Base-by-base conservation (phyloP, 192 early-diverging fungal genomes). In the Glomus cerebriforme region DNA sequence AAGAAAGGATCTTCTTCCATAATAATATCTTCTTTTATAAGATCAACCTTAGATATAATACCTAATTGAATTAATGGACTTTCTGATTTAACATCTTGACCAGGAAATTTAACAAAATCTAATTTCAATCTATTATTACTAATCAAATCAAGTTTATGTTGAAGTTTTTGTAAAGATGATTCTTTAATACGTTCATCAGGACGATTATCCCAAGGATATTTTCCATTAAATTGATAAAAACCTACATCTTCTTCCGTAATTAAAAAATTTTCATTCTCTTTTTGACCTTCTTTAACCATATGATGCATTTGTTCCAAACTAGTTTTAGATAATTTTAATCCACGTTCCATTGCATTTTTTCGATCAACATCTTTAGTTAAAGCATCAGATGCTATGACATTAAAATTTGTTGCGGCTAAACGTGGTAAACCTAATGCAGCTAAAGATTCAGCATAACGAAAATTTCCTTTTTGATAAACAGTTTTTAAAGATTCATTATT, bases 1-100 rank as follows among this genome's bases (percentile, higher is more conserved):
- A 72, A 22, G 39, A 72, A 72, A 43, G 70, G 70, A 72, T 72
- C 45, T 72, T 72, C 70, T 72, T 72, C 70, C 12, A 72, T 35
- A 47, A 72, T 72, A 29, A 24, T 22, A 43, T 72, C 70, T 43
- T 72, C 35, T 10, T 1, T 26, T 22, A 2, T 24, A 72, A 72
- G 15, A 34, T 72, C 39, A 26, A 43, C 15, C 1, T 22, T 72
- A 49, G 70, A 22, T n/a, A 43, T 5, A 47, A 72, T 17, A 43
- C 70, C 70, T 9, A 72, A 39, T 15, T 72, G 70, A 39, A 49
- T 47, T 47, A 39, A 43, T 22, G 39, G n/a, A 47, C 58, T 73
- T 73, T 47, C 43, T n/a, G n/a, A n/a, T n/a, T n/a, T n/a, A n/a
- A n/a, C n/a, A 13, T 26, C 24, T 7, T 54, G 47, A 27, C 39